Conservation (phyloP, 78 protist species). For the Carpediemonas membranifera region DNA sequence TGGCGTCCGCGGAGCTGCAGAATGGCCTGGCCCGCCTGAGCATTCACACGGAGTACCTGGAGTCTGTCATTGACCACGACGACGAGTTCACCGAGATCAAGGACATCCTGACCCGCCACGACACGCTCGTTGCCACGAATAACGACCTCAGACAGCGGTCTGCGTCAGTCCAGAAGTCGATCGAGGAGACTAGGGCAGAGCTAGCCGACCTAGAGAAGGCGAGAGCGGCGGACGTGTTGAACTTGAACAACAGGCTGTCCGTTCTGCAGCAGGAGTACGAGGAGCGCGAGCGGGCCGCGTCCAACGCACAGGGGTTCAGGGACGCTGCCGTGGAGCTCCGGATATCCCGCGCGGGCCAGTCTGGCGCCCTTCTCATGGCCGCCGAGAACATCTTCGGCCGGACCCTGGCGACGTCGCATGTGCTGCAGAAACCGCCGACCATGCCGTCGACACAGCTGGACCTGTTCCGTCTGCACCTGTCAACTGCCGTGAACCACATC, state of each 20-base stretch:
- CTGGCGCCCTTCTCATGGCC: constrained; percentile 11
- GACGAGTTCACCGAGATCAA: constrained; percentile 19
- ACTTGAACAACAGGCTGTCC: constrained; percentile 13
- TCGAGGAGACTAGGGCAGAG: not conserved
- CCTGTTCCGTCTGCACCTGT: too few relatives aligned
- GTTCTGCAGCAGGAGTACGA: constrained; percentile 5
- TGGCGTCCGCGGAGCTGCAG: not conserved
- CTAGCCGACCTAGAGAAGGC: not conserved
- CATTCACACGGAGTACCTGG: not conserved
- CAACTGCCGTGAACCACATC: too few relatives aligned
- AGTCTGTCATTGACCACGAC: not conserved
- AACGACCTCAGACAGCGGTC: not conserved
- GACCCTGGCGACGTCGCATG: too few relatives aligned
- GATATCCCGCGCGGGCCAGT: not conserved
- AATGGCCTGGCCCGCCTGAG: not conserved
- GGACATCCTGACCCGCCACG: constrained; percentile 15
- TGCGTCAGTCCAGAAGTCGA: not conserved
- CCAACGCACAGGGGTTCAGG: not conserved
- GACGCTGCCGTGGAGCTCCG: not conserved
- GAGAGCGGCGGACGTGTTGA: not conserved
- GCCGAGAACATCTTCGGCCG: constrained; percentile 6
- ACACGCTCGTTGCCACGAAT: constrained; percentile 8
- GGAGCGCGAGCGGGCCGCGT: not conserved
- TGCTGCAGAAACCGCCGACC: too few relatives aligned
- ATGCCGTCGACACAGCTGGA: too few relatives aligned